Percentiles rank a stretch among this genome's conserved stretches.
phyloP scores from a whole-genome alignment of 2,329 filamentous ascomycete genomes.

The Huntiella abstrusa region DNA sequence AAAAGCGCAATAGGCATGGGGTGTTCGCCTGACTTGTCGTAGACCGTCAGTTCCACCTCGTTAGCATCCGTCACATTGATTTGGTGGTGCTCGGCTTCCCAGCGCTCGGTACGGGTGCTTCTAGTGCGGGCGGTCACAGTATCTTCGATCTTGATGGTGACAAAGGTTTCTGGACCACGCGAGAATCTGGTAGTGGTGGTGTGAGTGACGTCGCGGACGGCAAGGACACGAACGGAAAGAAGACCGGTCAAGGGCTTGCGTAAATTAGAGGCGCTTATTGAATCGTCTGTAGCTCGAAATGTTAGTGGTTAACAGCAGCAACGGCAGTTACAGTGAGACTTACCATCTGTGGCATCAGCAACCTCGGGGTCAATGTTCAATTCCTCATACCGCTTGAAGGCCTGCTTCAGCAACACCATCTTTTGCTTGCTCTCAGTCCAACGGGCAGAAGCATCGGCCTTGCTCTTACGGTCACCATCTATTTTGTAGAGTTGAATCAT shows the following conservation, averaged over 20 bases:
- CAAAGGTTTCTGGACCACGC: slow-evolving; percentile 81
- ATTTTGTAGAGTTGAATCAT: slow-evolving; percentile 97
- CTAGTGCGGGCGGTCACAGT: slow-evolving; percentile 75
- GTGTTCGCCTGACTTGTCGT: slow-evolving; percentile 84
- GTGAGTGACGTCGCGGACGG: slow-evolving; percentile 89
- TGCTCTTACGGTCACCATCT: slow-evolving; percentile 92
- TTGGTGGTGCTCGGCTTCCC: slow-evolving; percentile 79
- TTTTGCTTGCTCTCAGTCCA: slow-evolving; percentile 94
- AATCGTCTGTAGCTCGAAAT: slow-evolving; percentile 51
- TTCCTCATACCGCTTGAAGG: slow-evolving; percentile 91
- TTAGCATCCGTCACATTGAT: slow-evolving; percentile 97
- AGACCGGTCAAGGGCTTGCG: slow-evolving; percentile 90
- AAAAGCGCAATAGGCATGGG: slow-evolving; percentile 84
- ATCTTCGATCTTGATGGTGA: slow-evolving; percentile 94
- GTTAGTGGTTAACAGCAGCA: slow-evolving; percentile 1
- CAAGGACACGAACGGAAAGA: slow-evolving; percentile 67
- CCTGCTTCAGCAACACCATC: slow-evolving; percentile 87
- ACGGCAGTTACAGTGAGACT: slow-evolving; percentile 15
- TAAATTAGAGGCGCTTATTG: slow-evolving; percentile 84
- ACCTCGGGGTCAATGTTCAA: slow-evolving; percentile 84
- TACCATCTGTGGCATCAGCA: slow-evolving; percentile 64
- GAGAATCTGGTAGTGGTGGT: slow-evolving; percentile 69
- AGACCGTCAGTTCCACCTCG: slow-evolving; percentile 92
- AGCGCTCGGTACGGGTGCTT: slow-evolving; percentile 68
- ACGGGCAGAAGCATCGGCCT: slow-evolving; percentile 73